Base-by-base conservation (phyloP, 2,329 filamentous ascomycete species). In the Lecanoromycetidae sp. region DNA sequence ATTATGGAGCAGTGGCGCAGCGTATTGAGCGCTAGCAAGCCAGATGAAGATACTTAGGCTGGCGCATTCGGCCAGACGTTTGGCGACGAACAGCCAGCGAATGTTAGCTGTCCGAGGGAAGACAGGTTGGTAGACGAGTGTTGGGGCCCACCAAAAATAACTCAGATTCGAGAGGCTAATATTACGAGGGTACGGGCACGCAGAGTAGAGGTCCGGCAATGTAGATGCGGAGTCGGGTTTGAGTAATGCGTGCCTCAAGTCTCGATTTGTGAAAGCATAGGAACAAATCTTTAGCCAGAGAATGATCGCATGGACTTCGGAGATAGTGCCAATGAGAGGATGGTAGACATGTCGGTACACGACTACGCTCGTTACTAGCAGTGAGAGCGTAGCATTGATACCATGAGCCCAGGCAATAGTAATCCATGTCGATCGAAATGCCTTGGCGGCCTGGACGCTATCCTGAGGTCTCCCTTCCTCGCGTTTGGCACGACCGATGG, bases 141-240 rank as follows among this genome's bases (percentile, higher is more conserved):
- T 98, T 0, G 91, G 91, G 0, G 90, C 91, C 80, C 88, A 90
- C 90, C 91, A 96, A 64, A 98, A 98, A 67, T 96, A 98, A 49
- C 77, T 78, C 22, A 98, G 70, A 61, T 96, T 98, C 42, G 73
- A 67, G 56, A 95, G 74, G 3, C 87, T 94, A 63, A 98, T 85
- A 63, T 96, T 98, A 39, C 77, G 67, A 0, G 91, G 91, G 61
- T 98, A 98, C 0, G 90, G 85, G 58, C 87, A 94, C 45, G 77
- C 61, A 10, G 74, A 71, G 68, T 96, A 98, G 20, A 96, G 71
- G 30, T 85, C 80, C 1, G 91, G 91, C 3, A 95, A 70, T 20
- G 77, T 73, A 5, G 17, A 35, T 37, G 79, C 76, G 42, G 81
- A 74, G 51, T 76, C 75, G 46, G 87, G 84, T 59, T 93, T 84